Conservation (phyloP, 768 basidiomycete species). For the Russula foetens region DNA sequence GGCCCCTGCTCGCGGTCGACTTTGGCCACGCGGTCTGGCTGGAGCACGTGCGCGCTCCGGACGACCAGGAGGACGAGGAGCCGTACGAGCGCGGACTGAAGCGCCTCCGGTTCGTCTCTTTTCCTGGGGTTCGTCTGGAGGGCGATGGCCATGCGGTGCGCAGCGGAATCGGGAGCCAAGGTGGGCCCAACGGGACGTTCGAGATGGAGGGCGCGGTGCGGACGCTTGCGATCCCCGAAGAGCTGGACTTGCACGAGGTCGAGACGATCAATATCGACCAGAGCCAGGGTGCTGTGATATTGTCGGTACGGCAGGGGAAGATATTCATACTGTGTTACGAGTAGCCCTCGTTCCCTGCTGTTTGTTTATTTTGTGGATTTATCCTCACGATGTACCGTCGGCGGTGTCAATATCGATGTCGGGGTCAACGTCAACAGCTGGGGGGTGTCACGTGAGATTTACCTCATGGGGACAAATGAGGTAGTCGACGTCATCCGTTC, state of each 20-base stretch:
- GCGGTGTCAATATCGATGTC: too few species aligned
- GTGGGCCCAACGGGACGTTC: constrained; percentile 26
- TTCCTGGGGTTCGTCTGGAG: constrained; percentile 42
- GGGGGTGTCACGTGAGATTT: too few species aligned
- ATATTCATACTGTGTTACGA: constrained; percentile 69
- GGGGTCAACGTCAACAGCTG: too few species aligned
- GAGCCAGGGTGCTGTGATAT: constrained; percentile 62
- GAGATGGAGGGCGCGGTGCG: constrained; percentile 39
- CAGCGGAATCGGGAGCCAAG: not conserved
- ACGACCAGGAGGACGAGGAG: constrained; percentile 27
- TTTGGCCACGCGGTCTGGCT: constrained; percentile 88
- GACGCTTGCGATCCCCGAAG: constrained; percentile 56
- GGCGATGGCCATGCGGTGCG: constrained; percentile 25
- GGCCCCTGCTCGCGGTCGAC: constrained; percentile 73
- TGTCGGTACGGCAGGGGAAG: constrained; percentile 58
- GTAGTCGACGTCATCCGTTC: too few species aligned
- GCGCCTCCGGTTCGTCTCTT: constrained; percentile 61
- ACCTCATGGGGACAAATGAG: too few species aligned
- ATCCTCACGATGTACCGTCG: too few species aligned
- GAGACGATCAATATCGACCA: constrained; percentile 78
- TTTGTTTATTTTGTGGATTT: not conserved
- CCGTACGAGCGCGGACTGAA: constrained; percentile 32
- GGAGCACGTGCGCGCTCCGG: constrained; percentile 39
- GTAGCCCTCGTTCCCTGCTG: constrained; percentile 11
- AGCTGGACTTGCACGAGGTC: constrained; percentile 54